Conservation (phyloP, 495 filamentous ascomycete genomes). For the Tuber magnatum region DNA sequence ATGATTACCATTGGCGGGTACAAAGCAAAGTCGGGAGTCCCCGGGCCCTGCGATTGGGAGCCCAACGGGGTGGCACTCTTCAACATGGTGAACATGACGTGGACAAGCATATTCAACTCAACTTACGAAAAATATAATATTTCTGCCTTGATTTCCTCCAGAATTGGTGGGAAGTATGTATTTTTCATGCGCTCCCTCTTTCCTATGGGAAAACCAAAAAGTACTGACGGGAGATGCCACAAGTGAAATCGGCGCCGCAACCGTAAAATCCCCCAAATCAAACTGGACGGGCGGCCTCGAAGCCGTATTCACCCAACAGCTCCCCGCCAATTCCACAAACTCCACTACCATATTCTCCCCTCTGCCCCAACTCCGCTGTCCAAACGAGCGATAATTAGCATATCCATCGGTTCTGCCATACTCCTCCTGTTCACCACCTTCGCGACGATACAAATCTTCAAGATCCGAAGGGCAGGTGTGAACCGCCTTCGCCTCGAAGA, state of each 20-base stretch:
- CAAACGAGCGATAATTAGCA: constrained; percentile 10
- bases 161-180: constrained; percentile 18
- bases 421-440: constrained; percentile 6
- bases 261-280: constrained; percentile 6
- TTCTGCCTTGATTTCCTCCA: constrained; percentile 1
- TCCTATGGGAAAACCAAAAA: background rate
- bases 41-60: constrained; percentile 27
- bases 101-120: constrained; percentile 11
- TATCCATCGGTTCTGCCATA: constrained; percentile 14
- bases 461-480: background rate
- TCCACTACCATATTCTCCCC: background rate
- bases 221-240: background rate
- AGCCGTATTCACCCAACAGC: background rate
- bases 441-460: constrained; percentile 1
- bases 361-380: constrained; percentile 3
- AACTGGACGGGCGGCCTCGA: constrained; percentile 17
- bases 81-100: constrained; percentile 15
- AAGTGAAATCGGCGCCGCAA: constrained; percentile 7
- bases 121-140: constrained; percentile 14
- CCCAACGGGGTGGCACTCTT: constrained; percentile 19
- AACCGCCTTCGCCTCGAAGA: constrained; percentile 1
- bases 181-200: background rate
- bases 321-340: background rate
- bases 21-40: constrained; percentile 3
- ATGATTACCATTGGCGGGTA: constrained; percentile 33